Conservation (phyloP, 2,329 filamentous ascomycete genomes). For the Scedosporium minutisporum region DNA sequence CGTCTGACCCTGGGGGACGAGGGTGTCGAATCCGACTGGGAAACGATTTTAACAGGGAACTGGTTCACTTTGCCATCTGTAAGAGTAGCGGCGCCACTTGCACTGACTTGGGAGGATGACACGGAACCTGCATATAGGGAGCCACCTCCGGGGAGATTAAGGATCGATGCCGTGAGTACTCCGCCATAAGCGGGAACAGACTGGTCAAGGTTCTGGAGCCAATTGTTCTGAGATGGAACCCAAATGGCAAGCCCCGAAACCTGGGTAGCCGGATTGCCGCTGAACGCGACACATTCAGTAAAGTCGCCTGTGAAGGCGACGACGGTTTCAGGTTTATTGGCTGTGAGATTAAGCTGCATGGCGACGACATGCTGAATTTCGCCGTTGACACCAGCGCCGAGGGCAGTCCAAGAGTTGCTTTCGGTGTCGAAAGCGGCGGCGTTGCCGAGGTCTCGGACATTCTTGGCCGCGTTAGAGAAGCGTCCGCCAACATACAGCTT, state of each 20-base stretch:
- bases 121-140: constrained; percentile 79
- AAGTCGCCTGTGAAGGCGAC: constrained; percentile 78
- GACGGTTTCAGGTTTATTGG: constrained; percentile 57
- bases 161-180: constrained; percentile 56
- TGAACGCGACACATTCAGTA: constrained; percentile 59
- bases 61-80: constrained; percentile 40
- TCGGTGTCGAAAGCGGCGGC: constrained; percentile 66
- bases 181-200: constrained; percentile 60
- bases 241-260: constrained; percentile 79
- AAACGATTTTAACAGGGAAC: constrained; percentile 47
- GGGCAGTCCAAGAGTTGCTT: constrained; percentile 61
- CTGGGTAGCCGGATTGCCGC: constrained; percentile 46
- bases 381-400: constrained; percentile 82
- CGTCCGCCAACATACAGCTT: constrained; percentile 73
- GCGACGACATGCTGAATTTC: constrained; percentile 65
- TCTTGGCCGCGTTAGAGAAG: constrained; percentile 65
- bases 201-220: constrained; percentile 70
- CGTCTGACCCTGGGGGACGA: constrained; percentile 31
- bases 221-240: constrained; percentile 77
- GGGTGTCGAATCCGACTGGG: constrained; percentile 18
- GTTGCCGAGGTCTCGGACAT: constrained; percentile 57
- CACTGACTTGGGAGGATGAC: constrained; percentile 61
- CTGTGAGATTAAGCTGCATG: constrained; percentile 68
- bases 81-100: constrained; percentile 64
- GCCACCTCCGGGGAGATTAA: constrained; percentile 52